Evolutionary conservation across 2,329 filamentous ascomycete species (phyloP).

Genomic region (Aspergillus intermedius): DNA sequence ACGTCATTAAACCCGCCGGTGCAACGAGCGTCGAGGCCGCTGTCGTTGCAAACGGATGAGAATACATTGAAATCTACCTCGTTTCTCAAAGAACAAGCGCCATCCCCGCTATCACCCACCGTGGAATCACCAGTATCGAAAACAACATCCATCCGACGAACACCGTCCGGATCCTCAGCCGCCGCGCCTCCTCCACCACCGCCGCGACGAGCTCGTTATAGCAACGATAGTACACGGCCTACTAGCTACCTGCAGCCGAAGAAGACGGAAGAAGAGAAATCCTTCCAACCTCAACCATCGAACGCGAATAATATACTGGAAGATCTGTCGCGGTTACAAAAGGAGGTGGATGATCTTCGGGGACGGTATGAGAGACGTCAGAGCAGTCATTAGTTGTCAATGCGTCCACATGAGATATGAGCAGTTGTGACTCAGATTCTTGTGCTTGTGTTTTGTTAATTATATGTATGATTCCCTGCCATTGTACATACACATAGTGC

Average conservation of each 20-base stretch:
- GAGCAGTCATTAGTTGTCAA: slow-evolving; percentile 15
- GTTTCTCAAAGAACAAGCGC: not conserved
- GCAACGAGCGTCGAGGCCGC: slow-evolving; percentile 6
- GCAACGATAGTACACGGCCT: slow-evolving; percentile 21
- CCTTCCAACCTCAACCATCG: slow-evolving; percentile 30
- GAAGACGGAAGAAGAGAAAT: slow-evolving; percentile 16
- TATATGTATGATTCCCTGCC: too few species aligned
- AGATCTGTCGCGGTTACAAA: slow-evolving; percentile 64
- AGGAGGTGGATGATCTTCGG: slow-evolving; percentile 61
- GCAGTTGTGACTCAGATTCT: too few species aligned
- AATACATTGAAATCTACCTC: slow-evolving; percentile 3
- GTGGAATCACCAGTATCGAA: slow-evolving; percentile 3
- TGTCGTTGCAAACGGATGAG: slow-evolving; percentile 9
- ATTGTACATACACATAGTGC: too few species aligned
- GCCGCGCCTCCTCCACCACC: slow-evolving; percentile 29
- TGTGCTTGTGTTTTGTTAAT: too few species aligned
- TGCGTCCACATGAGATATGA: not conserved
- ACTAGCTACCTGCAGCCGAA: slow-evolving; percentile 9
- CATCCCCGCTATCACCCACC: not conserved
- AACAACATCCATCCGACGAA: slow-evolving; percentile 6
- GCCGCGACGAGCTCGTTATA: slow-evolving; percentile 42
- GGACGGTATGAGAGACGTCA: slow-evolving; percentile 31
- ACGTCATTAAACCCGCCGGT: slow-evolving; percentile 16
- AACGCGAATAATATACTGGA: slow-evolving; percentile 58
- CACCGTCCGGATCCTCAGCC: slow-evolving; percentile 5